Evolutionary conservation across 768 basidiomycete genomes (phyloP), one percentile per base, ranked within the genome.

Genomic region (Pisolithus marmoratus): DNA sequence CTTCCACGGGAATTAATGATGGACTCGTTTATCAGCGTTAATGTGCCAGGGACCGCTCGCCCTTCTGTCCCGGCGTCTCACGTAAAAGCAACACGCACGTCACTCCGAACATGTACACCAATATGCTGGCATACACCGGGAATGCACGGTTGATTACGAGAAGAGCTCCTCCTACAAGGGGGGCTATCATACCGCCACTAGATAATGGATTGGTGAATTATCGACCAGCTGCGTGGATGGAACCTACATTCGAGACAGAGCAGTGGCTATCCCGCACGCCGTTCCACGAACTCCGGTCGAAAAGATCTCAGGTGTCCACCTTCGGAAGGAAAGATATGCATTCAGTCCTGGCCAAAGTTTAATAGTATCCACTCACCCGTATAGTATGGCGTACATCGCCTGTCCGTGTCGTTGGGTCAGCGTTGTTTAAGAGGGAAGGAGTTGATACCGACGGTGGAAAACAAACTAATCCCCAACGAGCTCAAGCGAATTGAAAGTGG

Each of bases 351-450:
- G 41, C 6, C n/a, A n/a, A 8, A 37, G 31, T 31, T 47, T 34
- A 12, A 6, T 8, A 3, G 22, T 29, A 50, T 3, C 7, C 22
- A 26, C 52, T 49, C 50, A 70, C 69, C 89, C 88, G 58, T 91
- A 91, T 48, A 91, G 59, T n/a, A 92, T 84, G 11, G 90, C 87
- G 79, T 86, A 91, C 90, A 90, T 90, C 2, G 85, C 76, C 84
- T 87, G 26, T n/a, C 8, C 23, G 41, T 6, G 47, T 2, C 12
- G 46, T 23, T 26, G 15, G 40, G 45, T 52, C 31, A 24, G 49
- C 24, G 8, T 22, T 9, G 15, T 17, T 17, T 26, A 26, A 11
- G 38, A 40, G 8, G 1, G 2, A 22, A 40, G 19, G 34, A 23
- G 48, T 9, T 3, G 2, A 38, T 7, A 58, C 68, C 43, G 42